A percentile compares a stretch with the other conserved stretches of the same genome.
Conservation (phyloP, 2,329 filamentous ascomycete genomes). For the Fusarium sublunatum region DNA sequence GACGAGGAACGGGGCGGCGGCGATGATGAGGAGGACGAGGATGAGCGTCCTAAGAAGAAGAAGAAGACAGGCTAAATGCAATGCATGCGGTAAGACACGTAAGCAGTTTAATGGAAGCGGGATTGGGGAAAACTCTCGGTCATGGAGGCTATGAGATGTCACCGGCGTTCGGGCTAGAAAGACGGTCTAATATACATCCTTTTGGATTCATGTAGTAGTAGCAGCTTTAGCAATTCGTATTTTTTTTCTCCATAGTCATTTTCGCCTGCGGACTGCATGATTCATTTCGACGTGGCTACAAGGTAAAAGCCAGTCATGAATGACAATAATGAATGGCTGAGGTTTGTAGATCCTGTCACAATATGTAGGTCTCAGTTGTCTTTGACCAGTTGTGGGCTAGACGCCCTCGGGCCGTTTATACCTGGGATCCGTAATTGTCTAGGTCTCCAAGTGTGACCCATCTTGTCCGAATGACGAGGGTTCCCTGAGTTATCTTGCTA, state of each 20-base stretch:
- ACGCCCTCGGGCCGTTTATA: slow-evolving; percentile 5
- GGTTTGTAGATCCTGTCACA: not conserved
- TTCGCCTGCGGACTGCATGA: slow-evolving; percentile 1
- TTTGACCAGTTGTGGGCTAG: not conserved
- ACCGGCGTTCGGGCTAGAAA: slow-evolving; percentile 48
- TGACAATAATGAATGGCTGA: slow-evolving; percentile 5
- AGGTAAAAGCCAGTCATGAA: slow-evolving; percentile 17
- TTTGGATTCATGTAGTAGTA: slow-evolving; percentile 26
- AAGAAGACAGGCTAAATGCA: slow-evolving; percentile 52
- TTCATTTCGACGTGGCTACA: slow-evolving; percentile 11
- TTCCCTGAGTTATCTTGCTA: slow-evolving; percentile 1
- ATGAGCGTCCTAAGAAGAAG: slow-evolving; percentile 63
- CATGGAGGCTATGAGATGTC: slow-evolving; percentile 35
- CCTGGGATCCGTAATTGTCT: not conserved
- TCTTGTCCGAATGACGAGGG: slow-evolving; percentile 3
- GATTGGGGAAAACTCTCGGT: slow-evolving; percentile 31
- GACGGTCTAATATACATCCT: slow-evolving; percentile 31
- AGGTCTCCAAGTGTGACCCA: too few relatives aligned
- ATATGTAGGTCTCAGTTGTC: not conserved
- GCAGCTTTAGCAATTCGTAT: slow-evolving; percentile 8
- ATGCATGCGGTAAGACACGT: not conserved
- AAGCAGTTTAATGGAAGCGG: slow-evolving; percentile 35
- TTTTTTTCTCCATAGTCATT: slow-evolving; percentile 2
- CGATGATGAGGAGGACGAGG: slow-evolving; percentile 58
- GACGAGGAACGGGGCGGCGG: slow-evolving; percentile 58